Evolutionary conservation across 139 green algal genomes (phyloP), one percentile per base, ranked within the genome.

Genomic region (Tetradesmus lagerheimii): DNA sequence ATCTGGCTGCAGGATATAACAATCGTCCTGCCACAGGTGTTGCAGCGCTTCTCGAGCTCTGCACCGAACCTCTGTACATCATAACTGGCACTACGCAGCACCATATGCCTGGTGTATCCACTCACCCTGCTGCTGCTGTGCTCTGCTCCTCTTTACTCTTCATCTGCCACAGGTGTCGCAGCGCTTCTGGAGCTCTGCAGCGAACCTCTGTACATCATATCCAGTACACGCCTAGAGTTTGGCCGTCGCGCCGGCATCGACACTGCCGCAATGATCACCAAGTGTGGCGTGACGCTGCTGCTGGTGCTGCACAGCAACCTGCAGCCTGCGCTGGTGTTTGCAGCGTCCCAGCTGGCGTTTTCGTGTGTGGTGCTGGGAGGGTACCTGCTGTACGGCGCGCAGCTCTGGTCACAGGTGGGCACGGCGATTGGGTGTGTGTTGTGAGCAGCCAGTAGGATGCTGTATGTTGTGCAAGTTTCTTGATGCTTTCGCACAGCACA

Each of bases 191-290:
- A 98, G 92, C 91, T 98, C 35, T 50, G 90, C 4, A 89, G 90
- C 2, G 96, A 98, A 91, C 96, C 96, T 9, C 89, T 97, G 3
- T 98, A 97, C 90, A 95, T 98, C 84, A 93, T 97, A 47, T 93
- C 93, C n/a, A 90, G 92, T 14, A 85, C 92, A 3, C 93, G 93
- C 79, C 83, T 97, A 80, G 87, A 86, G n/a, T 96, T 97, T 87
- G 66, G 91, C 67, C 88, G 95, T 38, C 93, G 95, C 0, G 95
- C 94, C n/a, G 77, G 37, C 0, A 94, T 95, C n/a, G 96, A 98
- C 41, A 93, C 94, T 4, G 80, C 83, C 0, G 94, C 94, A 35
- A 93, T 87, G 35, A 53, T 96, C 23, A 88, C 80, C 31, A 96
- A 94, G 85, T 92, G 92, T 31, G 80, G 84, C n/a, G 31, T 94